Evolutionary conservation across 345 rosid genomes (phyloP).

Genomic region (Populus euphratica): DNA sequence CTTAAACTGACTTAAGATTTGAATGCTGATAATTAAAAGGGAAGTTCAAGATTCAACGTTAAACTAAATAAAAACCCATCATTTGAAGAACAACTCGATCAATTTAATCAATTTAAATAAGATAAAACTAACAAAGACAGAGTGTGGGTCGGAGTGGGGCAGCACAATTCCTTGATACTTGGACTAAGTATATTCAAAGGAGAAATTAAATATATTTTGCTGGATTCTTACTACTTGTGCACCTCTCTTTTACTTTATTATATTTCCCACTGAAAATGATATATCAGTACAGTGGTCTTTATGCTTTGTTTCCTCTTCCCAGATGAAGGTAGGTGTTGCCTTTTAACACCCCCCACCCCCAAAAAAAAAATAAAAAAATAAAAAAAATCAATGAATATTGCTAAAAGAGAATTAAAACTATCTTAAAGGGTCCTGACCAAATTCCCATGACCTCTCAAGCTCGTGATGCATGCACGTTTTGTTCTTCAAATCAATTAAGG

Average conservation of each 20-base stretch:
- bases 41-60: neutral
- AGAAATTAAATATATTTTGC: neutral
- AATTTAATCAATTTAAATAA: too few relatives aligned
- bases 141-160: neutral
- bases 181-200: conserved; percentile 19
- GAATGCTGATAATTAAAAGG: neutral
- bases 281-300: too few relatives aligned
- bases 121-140: neutral
- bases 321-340: neutral
- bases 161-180: conserved; percentile 8
- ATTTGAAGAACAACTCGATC: neutral
- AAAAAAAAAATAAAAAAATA: neutral
- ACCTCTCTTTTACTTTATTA: neutral
- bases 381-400: neutral
- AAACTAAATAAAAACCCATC: neutral
- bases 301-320: neutral
- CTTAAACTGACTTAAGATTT: too few relatives aligned
- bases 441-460: neutral
- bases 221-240: neutral
- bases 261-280: neutral
- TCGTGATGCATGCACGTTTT: too few relatives aligned
- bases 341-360: neutral
- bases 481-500: neutral
- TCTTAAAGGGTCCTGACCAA: neutral
- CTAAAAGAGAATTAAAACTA: neutral